These are phyloP conservation scores for Venturia asperata DNA, from an alignment of 2,329 filamentous ascomycete genomes.

Conservation along the genomic window DNA sequence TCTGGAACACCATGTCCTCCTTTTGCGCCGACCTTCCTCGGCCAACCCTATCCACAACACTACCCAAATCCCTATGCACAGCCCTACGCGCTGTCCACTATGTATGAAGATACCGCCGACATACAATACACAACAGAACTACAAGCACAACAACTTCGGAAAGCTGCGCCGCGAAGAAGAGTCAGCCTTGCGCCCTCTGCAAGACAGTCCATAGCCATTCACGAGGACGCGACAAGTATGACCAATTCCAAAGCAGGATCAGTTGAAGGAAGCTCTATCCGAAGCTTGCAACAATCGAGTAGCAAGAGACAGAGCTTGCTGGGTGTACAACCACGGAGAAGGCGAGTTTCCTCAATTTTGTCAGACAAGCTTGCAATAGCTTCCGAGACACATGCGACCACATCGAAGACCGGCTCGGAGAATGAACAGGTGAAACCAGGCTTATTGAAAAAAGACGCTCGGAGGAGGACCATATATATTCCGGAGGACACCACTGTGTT, in stretches of 20 bases:
- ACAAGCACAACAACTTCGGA: constrained; percentile 25
- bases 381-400: constrained; percentile 3
- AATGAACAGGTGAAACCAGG: constrained; percentile 22
- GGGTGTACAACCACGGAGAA: constrained; percentile 10
- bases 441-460: constrained; percentile 33
- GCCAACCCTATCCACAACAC: constrained; percentile 8
- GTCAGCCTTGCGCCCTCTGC: constrained; percentile 26
- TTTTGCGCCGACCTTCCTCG: not conserved
- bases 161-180: constrained; percentile 30
- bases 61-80: constrained; percentile 14
- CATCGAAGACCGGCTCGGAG: constrained; percentile 10
- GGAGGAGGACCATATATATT: constrained; percentile 45
- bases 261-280: not conserved
- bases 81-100: constrained; percentile 9
- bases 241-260: not conserved
- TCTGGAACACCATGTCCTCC: constrained; percentile 18
- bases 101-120: constrained; percentile 20
- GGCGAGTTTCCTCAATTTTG: constrained; percentile 13
- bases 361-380: constrained; percentile 14
- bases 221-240: constrained; percentile 17
- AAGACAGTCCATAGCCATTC: constrained; percentile 12
- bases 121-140: constrained; percentile 35
- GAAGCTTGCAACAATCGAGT: not conserved
- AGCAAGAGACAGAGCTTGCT: constrained; percentile 8
- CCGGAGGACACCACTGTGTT: constrained; percentile 47